Conservation (phyloP, 1,284 basidiomycete species). For the Boletus sp. region DNA sequence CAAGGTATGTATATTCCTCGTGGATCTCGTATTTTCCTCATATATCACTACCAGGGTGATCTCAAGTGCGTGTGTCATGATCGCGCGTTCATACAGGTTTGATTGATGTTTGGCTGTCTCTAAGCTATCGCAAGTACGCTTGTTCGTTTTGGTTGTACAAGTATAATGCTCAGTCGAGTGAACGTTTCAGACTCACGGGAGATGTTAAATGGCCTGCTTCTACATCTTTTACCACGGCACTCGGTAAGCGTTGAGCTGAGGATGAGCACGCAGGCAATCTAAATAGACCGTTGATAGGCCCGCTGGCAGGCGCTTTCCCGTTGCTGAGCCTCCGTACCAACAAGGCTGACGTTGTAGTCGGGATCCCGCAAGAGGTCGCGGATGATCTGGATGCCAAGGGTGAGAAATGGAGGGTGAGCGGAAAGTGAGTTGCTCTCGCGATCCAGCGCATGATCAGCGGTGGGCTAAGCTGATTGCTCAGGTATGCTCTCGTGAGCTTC, state of each 20-base stretch:
- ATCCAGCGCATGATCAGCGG: background rate
- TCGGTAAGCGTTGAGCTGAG: conserved; percentile 52
- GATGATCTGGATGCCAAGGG: conserved; percentile 64
- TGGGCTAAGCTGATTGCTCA: conserved; percentile 6
- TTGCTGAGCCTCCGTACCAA: conserved; percentile 87
- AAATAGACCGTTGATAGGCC: conserved; percentile 45
- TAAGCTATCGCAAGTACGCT: conserved; percentile 76
- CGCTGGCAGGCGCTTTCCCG: conserved; percentile 75
- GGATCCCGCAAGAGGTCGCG: conserved; percentile 61
- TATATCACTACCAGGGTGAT: conserved; percentile 63
- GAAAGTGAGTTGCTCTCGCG: conserved; percentile 56
- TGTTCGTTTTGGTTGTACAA: conserved; percentile 21
- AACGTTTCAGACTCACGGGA: conserved; percentile 68
- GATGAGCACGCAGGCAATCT: background rate
- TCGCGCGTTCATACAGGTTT: conserved; percentile 1
- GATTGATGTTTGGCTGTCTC: background rate
- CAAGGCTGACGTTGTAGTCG: conserved; percentile 94
- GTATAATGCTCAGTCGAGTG: conserved; percentile 22
- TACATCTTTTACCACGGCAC: conserved; percentile 73
- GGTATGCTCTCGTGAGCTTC: conserved; percentile 34
- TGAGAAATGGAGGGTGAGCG: conserved; percentile 77
- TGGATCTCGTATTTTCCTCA: conserved; percentile 1
- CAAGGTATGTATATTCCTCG: conserved; percentile 53
- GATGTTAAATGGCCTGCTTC: conserved; percentile 87
- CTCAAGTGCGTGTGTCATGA: conserved; percentile 59